These are phyloP conservation scores for Colletotrichum endophyticum DNA, from an alignment of 2,329 filamentous ascomycete genomes.

Conservation along the genomic window DNA sequence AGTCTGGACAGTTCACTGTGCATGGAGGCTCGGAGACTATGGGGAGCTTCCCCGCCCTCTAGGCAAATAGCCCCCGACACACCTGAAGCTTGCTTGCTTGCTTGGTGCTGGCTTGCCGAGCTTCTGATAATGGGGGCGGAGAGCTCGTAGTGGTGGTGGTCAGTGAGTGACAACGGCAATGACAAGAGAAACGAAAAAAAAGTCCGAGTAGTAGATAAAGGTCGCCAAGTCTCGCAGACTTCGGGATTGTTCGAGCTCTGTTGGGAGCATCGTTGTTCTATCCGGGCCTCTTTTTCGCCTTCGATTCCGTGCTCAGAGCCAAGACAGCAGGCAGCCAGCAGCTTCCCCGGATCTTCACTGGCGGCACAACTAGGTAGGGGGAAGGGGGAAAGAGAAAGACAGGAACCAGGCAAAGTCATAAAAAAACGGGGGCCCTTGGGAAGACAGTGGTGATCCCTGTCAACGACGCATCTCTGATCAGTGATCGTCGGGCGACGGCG, in stretches of 20 bases:
- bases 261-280: neutral
- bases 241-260: neutral
- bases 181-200: neutral
- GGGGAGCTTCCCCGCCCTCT: slow-evolving; percentile 3
- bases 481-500: neutral
- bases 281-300: neutral
- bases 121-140: neutral
- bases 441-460: slow-evolving; percentile 11
- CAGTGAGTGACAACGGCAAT: neutral
- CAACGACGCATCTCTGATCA: neutral
- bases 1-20: neutral
- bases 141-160: neutral
- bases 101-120: neutral
- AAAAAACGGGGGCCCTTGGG: neutral
- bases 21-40: neutral
- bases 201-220: neutral
- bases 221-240: neutral
- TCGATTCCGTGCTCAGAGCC: neutral
- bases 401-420: neutral
- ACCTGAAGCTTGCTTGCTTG: neutral
- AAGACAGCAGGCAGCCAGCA: neutral
- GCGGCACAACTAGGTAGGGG: neutral
- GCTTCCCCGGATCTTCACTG: slow-evolving; percentile 18
- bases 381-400: neutral
- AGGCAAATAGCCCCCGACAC: neutral